Conservation (phyloP, 108 stramenopile genomes). For the Schizochytrium sp. region DNA sequence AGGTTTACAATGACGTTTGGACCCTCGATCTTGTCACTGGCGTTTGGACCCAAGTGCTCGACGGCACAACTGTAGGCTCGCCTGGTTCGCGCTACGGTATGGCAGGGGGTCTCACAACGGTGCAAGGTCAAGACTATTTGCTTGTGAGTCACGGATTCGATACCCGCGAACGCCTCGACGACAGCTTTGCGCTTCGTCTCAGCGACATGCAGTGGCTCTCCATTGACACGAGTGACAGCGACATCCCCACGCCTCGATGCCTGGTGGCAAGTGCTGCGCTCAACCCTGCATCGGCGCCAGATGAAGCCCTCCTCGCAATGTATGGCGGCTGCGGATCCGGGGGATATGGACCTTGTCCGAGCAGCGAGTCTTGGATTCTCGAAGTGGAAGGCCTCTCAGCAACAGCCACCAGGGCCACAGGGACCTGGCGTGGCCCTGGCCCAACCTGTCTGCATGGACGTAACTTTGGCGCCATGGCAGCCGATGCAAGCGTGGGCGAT, state of each 20-base stretch:
- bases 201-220: not conserved
- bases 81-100: not conserved
- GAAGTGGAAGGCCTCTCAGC: not conserved
- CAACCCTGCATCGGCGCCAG: not conserved
- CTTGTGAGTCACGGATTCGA: not conserved
- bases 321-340: not conserved
- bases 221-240: not conserved
- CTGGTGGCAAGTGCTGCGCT: not conserved
- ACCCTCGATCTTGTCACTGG: not conserved
- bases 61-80: not conserved
- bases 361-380: not conserved
- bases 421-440: not conserved
- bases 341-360: not conserved
- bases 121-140: not conserved
- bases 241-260: not conserved
- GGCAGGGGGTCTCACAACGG: not conserved
- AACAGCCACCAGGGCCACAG: not conserved
- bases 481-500: not conserved
- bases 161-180: not conserved
- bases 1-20: not conserved
- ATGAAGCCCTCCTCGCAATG: not conserved
- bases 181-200: not conserved
- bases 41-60: not conserved
- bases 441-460: not conserved
- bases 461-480: not conserved